Base-by-base conservation (phyloP, 306 rosid genomes). In the Cucurbita ficifolia region DNA sequence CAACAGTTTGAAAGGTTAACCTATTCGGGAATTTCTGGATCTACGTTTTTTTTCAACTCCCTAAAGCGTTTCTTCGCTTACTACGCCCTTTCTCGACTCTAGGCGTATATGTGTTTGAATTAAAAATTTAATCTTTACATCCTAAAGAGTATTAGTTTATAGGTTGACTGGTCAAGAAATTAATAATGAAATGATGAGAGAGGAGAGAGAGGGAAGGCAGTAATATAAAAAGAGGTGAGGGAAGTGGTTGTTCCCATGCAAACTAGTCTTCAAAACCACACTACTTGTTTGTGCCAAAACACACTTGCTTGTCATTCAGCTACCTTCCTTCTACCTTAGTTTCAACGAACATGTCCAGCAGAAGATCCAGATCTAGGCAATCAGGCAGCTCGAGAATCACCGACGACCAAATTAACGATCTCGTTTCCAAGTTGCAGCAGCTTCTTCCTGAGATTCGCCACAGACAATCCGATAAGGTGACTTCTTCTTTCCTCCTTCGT, bases 341-440 rank as follows among this genome's bases (percentile, higher is more conserved):
- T 29, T 29, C 33, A 29, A 29, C 33, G n/a, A 65, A 21, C 8
- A 40, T 75, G 78, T 75, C 78, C 33, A 59, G 72, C 59, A 75
- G 78, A 75, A 75, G 78, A 43, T 60, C 72, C 35, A 75, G 78
- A 75, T 75, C 78, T 58, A 60, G 78, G 79, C 97, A 94, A 76
- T 76, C 96, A 38, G 76, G 86, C 69, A 79, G 84, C 38, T 85
- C 99, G 17, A 89, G 96, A 72, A 95, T 95, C 81, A 83, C 88
- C 0, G 99, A 95, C n/a, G 97, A 91, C 78, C 99, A 95, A 87
- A 95, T 95, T 83, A 81, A 86, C 64, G 99, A 95, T 74, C 99
- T 91, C 17, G 97, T 91, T 71, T 84, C 97, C 72, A 95, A 91
- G 85, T 81, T 95, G 83, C 97, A 91, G 39, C 97, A 91, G 50